Percentiles rank a stretch among this genome's conserved stretches.
Evolutionary conservation across 2,329 filamentous ascomycete genomes (phyloP).

Genomic region (Ascochyta viciae-villosae): DNA sequence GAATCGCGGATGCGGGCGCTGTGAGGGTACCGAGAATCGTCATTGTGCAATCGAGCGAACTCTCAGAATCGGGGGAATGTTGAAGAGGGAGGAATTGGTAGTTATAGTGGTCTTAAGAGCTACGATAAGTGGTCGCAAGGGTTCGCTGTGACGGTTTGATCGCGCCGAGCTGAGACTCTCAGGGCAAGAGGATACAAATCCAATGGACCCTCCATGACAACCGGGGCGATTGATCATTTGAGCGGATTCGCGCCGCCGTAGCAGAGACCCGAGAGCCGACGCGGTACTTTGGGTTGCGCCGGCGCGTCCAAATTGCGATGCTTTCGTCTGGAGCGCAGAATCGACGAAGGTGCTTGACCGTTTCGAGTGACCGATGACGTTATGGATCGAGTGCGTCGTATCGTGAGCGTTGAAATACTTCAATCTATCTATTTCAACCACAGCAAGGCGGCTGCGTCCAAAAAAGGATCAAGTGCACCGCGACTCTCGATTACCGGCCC

Average conservation of each 20-base stretch:
- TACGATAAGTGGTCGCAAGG: slow-evolving; percentile 1
- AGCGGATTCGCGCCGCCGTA: slow-evolving; percentile 5
- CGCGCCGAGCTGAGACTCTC: slow-evolving; percentile 4
- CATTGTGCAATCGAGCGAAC: slow-evolving; percentile 30
- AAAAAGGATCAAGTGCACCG: not conserved
- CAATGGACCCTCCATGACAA: not conserved
- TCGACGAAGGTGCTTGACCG: slow-evolving; percentile 41
- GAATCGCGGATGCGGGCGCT: slow-evolving; percentile 13
- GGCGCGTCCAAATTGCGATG: slow-evolving; percentile 32
- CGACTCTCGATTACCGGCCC: not conserved
- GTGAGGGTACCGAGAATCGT: slow-evolving; percentile 34
- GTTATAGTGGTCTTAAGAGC: not conserved
- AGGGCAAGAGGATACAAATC: not conserved
- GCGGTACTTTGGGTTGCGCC: slow-evolving; percentile 27
- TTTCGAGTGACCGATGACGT: slow-evolving; percentile 48
- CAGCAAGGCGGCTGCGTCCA: not conserved
- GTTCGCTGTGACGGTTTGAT: slow-evolving; percentile 15
- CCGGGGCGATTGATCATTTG: slow-evolving; percentile 9
- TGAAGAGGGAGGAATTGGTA: not conserved
- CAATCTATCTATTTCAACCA: not conserved
- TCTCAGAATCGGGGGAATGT: not conserved
- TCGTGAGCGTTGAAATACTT: slow-evolving; percentile 3
- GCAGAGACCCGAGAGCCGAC: slow-evolving; percentile 20
- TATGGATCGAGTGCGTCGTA: slow-evolving; percentile 22
- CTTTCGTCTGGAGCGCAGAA: slow-evolving; percentile 42